Evolutionary conservation across 2,329 filamentous ascomycete genomes (phyloP), one percentile per base, ranked within the genome.

Genomic region (Coniella vitis): DNA sequence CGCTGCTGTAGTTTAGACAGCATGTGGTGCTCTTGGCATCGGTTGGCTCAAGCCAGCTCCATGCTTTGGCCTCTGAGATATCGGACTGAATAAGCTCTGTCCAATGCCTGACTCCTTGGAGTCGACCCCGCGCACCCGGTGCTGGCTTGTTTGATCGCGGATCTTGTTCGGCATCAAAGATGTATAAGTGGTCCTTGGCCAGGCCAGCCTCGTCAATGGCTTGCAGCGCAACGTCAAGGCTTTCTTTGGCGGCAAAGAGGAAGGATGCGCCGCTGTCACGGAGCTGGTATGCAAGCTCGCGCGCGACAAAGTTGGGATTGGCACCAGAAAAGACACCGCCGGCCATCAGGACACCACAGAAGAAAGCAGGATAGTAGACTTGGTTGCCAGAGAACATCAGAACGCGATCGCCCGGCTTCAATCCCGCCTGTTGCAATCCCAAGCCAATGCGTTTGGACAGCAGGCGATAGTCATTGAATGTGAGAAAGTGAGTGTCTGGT

Each of bases 1-100:
- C 81, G 25, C 78, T 84, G 55, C 81, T 86, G 66, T 91, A 94
- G 65, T 94, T 93, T 54, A 94, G 75, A 20, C 80, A 83, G 56
- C 84, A 79, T 1, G 79, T 78, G 4, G 74, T 73, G 20, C 67
- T 63, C 50, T 72, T 72, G 2, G 78, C 66, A 36, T 75, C 69
- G 0, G 67, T 63, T 1, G 71, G 73, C 50, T 82, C 73, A 14
- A 75, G 63, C 87, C 87, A 93, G 41, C 68, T 64, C 62, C 85
- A 90, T 2, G 59, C 60, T 2, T 69, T 65, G 1, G 78, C 85
- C 36, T 78, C 70, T 10, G 67, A 62, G 29, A 48, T 47, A 47
- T 67, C 67, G 1, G 68, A 66, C 4, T 71, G 72, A 20, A 87
- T 60, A 8, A 90, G 69, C 22, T 75, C 69, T 1, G 76, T 78